A percentile compares a stretch with the other conserved stretches of the same genome.
Evolutionary conservation across 495 filamentous ascomycete genomes (phyloP).

Genomic region (Podospora appendiculata): DNA sequence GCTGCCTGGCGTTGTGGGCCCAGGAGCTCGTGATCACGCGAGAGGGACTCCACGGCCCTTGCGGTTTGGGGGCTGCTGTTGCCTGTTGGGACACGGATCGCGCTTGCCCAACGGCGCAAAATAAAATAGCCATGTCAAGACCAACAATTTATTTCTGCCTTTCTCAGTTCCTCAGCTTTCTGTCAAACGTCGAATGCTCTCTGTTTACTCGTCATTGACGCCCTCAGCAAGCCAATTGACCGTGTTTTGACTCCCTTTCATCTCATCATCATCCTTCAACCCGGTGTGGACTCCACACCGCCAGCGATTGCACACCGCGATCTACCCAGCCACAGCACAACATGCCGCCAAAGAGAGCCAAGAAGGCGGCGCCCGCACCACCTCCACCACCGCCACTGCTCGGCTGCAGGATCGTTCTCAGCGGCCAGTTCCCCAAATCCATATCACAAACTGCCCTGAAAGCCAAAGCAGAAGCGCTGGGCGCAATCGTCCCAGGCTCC

Average conservation of each 20-base stretch:
- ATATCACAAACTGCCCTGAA: constrained; percentile 40
- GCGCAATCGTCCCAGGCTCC: constrained; percentile 37
- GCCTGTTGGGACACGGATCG: constrained; percentile 16
- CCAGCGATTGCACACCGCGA: background rate
- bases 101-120: constrained; percentile 4
- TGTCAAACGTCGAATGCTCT: background rate
- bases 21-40: constrained; percentile 12
- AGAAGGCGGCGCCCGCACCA: constrained; percentile 16
- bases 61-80: constrained; percentile 9
- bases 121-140: background rate
- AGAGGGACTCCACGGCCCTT: background rate
- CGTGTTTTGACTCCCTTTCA: background rate
- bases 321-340: background rate
- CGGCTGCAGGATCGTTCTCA: constrained; percentile 47
- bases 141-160: background rate
- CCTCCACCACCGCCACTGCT: constrained; percentile 27
- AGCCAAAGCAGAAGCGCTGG: constrained; percentile 37
- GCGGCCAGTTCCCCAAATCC: constrained; percentile 49
- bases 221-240: background rate
- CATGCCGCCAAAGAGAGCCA: constrained; percentile 20
- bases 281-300: background rate
- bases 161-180: background rate
- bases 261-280: background rate
- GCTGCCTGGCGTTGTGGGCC: constrained; percentile 3
- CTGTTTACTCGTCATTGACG: background rate